Evolutionary conservation across 2,329 filamentous ascomycete genomes (phyloP).

Genomic region (Neonectria faginata): DNA sequence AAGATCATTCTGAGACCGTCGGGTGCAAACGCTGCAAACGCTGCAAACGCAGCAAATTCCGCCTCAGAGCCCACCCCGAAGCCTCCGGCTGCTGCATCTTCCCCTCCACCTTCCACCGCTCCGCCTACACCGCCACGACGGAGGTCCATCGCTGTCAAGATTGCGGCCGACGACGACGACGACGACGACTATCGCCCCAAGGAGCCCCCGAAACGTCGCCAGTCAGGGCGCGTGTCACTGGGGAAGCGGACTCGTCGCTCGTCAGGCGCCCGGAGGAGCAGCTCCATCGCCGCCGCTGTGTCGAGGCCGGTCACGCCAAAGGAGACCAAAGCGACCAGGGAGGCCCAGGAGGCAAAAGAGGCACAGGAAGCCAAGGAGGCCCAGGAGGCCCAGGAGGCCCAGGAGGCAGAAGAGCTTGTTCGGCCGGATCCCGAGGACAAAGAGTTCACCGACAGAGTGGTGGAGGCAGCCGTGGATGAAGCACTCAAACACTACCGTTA

Average conservation of each 20-base stretch:
- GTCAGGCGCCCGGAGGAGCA: conserved; percentile 37
- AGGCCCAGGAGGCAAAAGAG: conserved; percentile 31
- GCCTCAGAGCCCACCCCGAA: conserved; percentile 36
- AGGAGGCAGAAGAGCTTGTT: conserved; percentile 33
- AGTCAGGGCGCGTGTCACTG: conserved; percentile 49
- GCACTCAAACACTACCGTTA: conserved; percentile 68
- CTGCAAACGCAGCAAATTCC: conserved; percentile 43
- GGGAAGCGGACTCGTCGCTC: conserved; percentile 47
- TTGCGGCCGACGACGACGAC: conserved; percentile 51
- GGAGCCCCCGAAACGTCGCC: conserved; percentile 49
- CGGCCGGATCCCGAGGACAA: conserved; percentile 51
- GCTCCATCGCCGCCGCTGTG: conserved; percentile 36
- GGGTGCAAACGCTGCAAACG: conserved; percentile 32
- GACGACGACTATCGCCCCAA: conserved; percentile 60
- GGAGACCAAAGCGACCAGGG: conserved; percentile 33
- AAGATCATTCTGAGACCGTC: conserved; percentile 62
- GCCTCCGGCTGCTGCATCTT: conserved; percentile 39
- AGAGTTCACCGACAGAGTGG: conserved; percentile 62
- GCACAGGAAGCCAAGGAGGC: conserved; percentile 18
- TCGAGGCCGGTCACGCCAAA: conserved; percentile 36
- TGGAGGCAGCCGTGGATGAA: conserved; percentile 69
- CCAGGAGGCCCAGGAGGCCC: conserved; percentile 25
- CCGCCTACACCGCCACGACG: conserved; percentile 45
- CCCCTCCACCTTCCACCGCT: conserved; percentile 39
- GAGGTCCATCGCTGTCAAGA: conserved; percentile 41